These are phyloP conservation scores for Chiua virens DNA, from an alignment of 768 basidiomycete genomes.

Conservation along the genomic window DNA sequence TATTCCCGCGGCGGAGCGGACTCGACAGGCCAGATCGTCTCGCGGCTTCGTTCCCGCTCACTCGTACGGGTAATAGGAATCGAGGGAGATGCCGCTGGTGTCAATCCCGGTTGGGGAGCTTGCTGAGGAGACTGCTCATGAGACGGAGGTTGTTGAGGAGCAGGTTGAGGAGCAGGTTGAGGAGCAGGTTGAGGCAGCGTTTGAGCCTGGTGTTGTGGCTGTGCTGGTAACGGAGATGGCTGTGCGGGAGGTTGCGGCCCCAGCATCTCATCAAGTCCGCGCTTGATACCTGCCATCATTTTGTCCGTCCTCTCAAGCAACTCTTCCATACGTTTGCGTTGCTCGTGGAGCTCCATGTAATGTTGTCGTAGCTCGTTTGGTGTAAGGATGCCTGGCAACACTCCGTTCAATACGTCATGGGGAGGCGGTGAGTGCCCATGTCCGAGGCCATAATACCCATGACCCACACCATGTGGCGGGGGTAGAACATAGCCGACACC, in stretches of 20 bases:
- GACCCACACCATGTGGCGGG: slow-evolving; percentile 35
- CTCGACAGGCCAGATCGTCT: slow-evolving; percentile 31
- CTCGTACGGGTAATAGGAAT: slow-evolving; percentile 23
- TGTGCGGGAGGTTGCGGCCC: slow-evolving; percentile 30
- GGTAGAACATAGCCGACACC: slow-evolving; percentile 44
- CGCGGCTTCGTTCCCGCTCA: slow-evolving; percentile 31
- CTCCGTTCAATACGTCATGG: slow-evolving; percentile 33
- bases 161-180: slow-evolving; percentile 25
- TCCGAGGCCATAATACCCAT: slow-evolving; percentile 40
- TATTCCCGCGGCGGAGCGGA: slow-evolving; percentile 29
- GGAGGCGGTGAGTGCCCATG: slow-evolving; percentile 37
- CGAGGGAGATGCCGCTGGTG: slow-evolving; percentile 7
- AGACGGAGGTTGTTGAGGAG: slow-evolving; percentile 21
- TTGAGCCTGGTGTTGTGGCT: slow-evolving; percentile 25
- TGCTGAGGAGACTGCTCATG: slow-evolving; percentile 30
- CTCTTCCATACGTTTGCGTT: slow-evolving; percentile 67
- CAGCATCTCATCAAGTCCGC: slow-evolving; percentile 76
- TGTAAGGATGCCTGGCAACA: slow-evolving; percentile 39
- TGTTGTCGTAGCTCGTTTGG: slow-evolving; percentile 68
- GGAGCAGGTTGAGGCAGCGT: slow-evolving; percentile 23
- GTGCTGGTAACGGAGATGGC: slow-evolving; percentile 20
- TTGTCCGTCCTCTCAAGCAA: slow-evolving; percentile 74
- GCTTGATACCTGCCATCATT: slow-evolving; percentile 69
- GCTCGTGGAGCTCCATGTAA: slow-evolving; percentile 61
- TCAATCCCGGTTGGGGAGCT: slow-evolving; percentile 17